These are phyloP conservation scores for Ophiostoma sp. DNA, from an alignment of 2,329 filamentous ascomycete genomes.

Conservation along the genomic window DNA sequence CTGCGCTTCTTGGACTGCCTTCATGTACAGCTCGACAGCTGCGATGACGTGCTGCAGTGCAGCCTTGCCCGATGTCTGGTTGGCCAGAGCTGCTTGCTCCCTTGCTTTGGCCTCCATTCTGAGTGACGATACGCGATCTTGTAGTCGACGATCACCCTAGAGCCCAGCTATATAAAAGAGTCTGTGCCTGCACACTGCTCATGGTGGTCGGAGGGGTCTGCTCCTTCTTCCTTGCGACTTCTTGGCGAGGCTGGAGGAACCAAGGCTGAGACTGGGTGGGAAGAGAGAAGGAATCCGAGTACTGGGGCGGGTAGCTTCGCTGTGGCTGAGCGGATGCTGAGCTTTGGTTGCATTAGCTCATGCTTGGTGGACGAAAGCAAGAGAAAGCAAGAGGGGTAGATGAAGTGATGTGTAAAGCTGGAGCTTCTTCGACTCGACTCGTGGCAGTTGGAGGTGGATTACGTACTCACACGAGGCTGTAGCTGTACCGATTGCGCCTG, in stretches of 20 bases:
- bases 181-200: slow-evolving; percentile 10
- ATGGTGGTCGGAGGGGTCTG: background rate
- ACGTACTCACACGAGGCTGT: slow-evolving; percentile 14
- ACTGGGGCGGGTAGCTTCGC: background rate
- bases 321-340: slow-evolving; percentile 7
- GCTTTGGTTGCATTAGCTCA: slow-evolving; percentile 7
- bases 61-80: slow-evolving; percentile 37
- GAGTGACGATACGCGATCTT: background rate
- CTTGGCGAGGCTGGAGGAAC: background rate
- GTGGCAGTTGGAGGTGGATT: background rate
- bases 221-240: background rate
- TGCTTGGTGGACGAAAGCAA: background rate
- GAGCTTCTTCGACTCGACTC: too few relatives aligned
- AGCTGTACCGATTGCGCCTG: background rate
- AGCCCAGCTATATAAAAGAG: slow-evolving; percentile 11
- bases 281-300: background rate
- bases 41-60: slow-evolving; percentile 70
- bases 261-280: background rate
- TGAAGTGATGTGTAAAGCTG: background rate
- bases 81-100: slow-evolving; percentile 25
- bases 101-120: slow-evolving; percentile 23
- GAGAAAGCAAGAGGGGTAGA: background rate
- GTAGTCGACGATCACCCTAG: slow-evolving; percentile 2
- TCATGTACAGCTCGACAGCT: slow-evolving; percentile 77
- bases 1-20: slow-evolving; percentile 59